Evolutionary conservation across 139 green algal genomes (phyloP), one percentile per base, ranked within the genome.

Genomic region (Chlorella sorokiniana): DNA sequence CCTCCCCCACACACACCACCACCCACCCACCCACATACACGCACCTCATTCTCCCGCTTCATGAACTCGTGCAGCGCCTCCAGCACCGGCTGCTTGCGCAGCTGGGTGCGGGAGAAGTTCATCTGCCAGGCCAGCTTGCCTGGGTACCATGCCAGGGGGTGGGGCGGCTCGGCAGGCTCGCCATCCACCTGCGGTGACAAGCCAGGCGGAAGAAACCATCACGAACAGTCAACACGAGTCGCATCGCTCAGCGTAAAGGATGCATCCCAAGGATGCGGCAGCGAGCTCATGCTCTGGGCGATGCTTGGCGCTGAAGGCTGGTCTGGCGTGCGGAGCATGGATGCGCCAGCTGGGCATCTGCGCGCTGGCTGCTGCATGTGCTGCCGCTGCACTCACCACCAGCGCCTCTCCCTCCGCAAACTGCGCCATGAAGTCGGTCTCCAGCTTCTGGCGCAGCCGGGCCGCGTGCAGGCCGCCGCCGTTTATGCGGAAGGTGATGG

Each of bases 401-500:
- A 81, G 35, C 29, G 65, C 22, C 4, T 48, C 81, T 0, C 73
- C 87, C 27, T 84, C 48, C 11, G 54, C 68, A 51, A 97, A 92
- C 33, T 91, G 48, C 2, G 79, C 75, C 33, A 96, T 90, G 75
- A 97, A 96, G 86, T 96, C 90, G 1, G 41, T 73, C 81, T 95
- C 78, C 76, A 98, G 82, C 81, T 91, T 92, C 63, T 92, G 84
- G 20, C 88, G 79, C 77, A 98, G 86, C 51, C 90, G 84, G 42
- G 91, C 85, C 0, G 95, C 95, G 89, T 95, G 97, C 41, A 89
- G 86, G 42, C 94, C 94, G 42, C 76, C 90, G 81, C 96, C 97
- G 84, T 99, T 99, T 86, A 99, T 99, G 74, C 97, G 91, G 87
- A 99, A 99, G 4, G 95, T 98, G 40, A 94, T 93, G 25, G 97